Base-by-base conservation (phyloP, 148 eudicot genomes). In the Pouteria glomerata region DNA sequence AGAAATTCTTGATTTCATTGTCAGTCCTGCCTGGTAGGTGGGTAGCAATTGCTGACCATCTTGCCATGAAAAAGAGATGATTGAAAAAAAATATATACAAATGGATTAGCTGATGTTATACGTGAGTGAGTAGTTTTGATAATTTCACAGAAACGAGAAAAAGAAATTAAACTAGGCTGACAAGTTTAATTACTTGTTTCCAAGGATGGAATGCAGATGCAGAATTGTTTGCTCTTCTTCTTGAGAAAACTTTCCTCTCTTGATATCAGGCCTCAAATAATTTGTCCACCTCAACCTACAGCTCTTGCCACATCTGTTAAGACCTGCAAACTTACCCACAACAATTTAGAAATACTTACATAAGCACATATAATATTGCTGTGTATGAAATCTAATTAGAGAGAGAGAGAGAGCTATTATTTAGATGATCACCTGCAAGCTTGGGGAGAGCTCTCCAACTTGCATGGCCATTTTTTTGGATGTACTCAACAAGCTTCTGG, bases 401-500 rank as follows among this genome's bases (percentile, higher is more conserved):
- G 23, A n/a, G 47, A 34, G 10, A 34, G 34, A 42, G 15, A 21
- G 12, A 0, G 51, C 14, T 16, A 12, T 50, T 35, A 29, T 74
- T 27, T 57, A n/a, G 18, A 37, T 47, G n/a, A n/a, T 39, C 29
- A 79, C 88, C 85, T 21, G 88, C 83, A 60, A 77, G 80, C 61
- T 85, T 77, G 8, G 88, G 85, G 35, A 85, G 83, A 34, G 79
- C 77, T 63, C 85, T 69, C 88, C 88, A 85, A 64, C 78, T 73
- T 16, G 83, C 88, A 68, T 79, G 83, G 66, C 88, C 88, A 52
- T 85, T 79, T 52, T 68, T 69, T 26, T 77, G 57, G 60, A 85
- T 79, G 69, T 77, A 72, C 19, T 79, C 76, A 34, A 77, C 42
- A 47, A 85, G 88, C 63, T 76, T 85, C 10, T 85, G 78, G 57